Evolutionary conservation across 805 yeast genomes (phyloP).

Genomic region (Suhomyces pyralidae): DNA sequence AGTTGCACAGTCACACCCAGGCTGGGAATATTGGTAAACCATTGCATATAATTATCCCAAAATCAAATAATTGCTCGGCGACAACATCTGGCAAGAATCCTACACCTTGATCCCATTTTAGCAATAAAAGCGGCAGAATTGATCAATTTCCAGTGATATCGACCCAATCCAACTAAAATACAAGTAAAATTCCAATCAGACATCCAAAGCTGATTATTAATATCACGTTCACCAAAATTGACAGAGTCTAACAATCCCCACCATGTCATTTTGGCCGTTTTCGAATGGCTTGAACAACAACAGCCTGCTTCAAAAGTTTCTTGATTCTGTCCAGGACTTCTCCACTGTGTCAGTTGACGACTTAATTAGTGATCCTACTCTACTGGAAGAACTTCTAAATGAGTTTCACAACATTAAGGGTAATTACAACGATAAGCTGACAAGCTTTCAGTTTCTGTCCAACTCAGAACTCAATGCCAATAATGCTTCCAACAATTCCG

Average conservation of each 20-base stretch:
- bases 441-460: slow-evolving; percentile 27
- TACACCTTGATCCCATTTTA: not conserved
- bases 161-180: not conserved
- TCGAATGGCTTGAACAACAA: slow-evolving; percentile 35
- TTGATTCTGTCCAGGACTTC: slow-evolving; percentile 36
- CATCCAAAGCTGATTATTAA: not conserved
- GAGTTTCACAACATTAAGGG: slow-evolving; percentile 38
- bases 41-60: not conserved
- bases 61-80: not conserved
- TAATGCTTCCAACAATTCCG: slow-evolving; percentile 17
- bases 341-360: slow-evolving; percentile 30
- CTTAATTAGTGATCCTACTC: slow-evolving; percentile 28
- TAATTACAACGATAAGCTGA: slow-evolving; percentile 27
- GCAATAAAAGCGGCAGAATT: not conserved
- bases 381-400: slow-evolving; percentile 37
- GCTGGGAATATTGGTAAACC: not conserved
- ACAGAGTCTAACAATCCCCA: not conserved
- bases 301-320: slow-evolving; percentile 38
- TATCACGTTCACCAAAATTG: not conserved
- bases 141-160: not conserved
- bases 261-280: slow-evolving; percentile 47
- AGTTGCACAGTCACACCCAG: not conserved
- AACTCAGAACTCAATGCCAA: slow-evolving; percentile 5
- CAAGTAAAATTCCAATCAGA: not conserved
- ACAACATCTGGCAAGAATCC: not conserved